phyloP scores from a whole-genome alignment of 176 grass and related monocot species.

The Carex parvula region DNA sequence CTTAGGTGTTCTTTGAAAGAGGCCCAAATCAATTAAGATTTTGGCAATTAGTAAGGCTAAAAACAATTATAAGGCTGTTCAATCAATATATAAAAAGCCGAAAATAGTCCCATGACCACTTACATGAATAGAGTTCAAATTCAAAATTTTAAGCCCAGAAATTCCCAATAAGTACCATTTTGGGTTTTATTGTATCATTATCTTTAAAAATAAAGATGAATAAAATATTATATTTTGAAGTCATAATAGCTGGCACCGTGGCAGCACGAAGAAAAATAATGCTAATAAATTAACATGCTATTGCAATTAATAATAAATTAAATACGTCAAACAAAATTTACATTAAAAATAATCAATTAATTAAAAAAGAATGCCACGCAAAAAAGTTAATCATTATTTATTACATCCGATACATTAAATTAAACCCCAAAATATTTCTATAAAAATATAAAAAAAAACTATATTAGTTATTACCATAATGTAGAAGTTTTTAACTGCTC shows the following conservation, averaged over 20 bases:
- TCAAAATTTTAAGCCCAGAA: not conserved
- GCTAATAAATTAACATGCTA: not conserved
- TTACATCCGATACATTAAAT: not conserved
- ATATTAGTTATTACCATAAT: not conserved
- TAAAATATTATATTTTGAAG: not conserved
- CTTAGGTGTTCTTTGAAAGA: too few species aligned
- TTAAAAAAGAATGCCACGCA: not conserved
- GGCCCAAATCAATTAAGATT: too few species aligned
- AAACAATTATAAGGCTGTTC: not conserved
- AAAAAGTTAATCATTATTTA: not conserved
- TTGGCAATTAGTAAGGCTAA: not conserved
- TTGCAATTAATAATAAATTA: not conserved
- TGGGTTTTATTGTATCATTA: too few species aligned
- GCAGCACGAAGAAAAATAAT: conserved; percentile 10
- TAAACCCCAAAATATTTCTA: not conserved
- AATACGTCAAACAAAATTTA: not conserved
- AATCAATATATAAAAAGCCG: not conserved
- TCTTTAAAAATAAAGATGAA: not conserved
- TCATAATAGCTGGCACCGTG: not conserved
- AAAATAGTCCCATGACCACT: not conserved
- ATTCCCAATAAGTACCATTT: not conserved
- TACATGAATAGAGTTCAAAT: not conserved
- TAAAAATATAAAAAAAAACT: not conserved
- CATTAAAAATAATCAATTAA: not conserved
- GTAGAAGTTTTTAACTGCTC: not conserved